A percentile compares a stretch with the other conserved stretches of the same genome.
phyloP scores from a whole-genome alignment of 306 rosid genomes.

The Castanospermum australe region DNA sequence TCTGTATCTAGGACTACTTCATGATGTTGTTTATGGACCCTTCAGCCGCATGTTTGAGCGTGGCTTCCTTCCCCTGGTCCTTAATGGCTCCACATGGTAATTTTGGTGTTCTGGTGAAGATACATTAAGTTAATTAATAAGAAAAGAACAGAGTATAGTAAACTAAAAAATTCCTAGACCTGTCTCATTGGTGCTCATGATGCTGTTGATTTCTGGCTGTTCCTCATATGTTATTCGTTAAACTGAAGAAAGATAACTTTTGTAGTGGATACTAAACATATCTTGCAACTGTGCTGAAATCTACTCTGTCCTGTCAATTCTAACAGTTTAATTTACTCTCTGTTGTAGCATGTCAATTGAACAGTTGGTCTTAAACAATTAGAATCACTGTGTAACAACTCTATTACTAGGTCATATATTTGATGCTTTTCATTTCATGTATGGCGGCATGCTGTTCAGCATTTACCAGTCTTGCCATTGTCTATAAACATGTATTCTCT shows the following conservation, averaged over 20 bases:
- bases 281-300: background rate
- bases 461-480: no score
- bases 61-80: conserved; percentile 44
- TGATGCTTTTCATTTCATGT: no score
- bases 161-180: background rate
- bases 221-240: background rate
- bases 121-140: no score
- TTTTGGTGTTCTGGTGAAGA: conserved; percentile 2
- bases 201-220: background rate
- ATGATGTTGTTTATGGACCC: conserved; percentile 64
- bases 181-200: background rate
- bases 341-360: background rate
- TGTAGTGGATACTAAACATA: background rate
- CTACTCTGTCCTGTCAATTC: background rate
- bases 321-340: no score
- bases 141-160: background rate
- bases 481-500: no score
- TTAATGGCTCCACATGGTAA: conserved; percentile 40
- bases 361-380: no score
- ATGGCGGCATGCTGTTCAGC: no score
- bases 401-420: background rate
- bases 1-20: conserved; percentile 40
- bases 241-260: conserved; percentile 5
- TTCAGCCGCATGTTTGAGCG: conserved; percentile 56
- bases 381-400: background rate